A percentile compares a stretch with the other conserved stretches of the same genome.
These are phyloP conservation scores for Patellifolia procumbens DNA, from an alignment of 179 eudicot genomes.

Conservation along the genomic window DNA sequence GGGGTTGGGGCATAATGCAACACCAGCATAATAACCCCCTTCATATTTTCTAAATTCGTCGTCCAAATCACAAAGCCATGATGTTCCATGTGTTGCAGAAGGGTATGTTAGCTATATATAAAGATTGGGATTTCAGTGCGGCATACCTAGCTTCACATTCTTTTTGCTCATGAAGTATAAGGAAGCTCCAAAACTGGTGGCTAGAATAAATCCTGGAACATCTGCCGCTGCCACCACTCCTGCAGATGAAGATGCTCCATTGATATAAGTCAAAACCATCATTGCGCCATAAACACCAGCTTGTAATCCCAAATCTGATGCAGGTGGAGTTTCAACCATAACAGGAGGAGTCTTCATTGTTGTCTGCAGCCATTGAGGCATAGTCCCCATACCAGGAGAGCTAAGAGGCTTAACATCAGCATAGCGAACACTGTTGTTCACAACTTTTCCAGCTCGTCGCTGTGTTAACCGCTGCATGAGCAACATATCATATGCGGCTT, in stretches of 20 bases:
- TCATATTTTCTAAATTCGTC: neutral
- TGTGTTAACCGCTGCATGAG: conserved; percentile 95
- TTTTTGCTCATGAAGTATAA: conserved; percentile 88
- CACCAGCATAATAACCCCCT: neutral
- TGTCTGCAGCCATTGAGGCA: conserved; percentile 85
- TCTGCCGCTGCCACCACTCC: conserved; percentile 72
- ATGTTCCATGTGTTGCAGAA: neutral
- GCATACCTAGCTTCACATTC: conserved; percentile 81
- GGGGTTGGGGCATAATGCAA: neutral
- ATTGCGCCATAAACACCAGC: conserved; percentile 94
- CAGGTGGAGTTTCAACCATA: conserved; percentile 66
- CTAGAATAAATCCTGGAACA: conserved; percentile 89
- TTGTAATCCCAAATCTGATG: conserved; percentile 70
- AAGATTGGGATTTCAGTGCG: conserved; percentile 13
- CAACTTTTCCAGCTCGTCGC: conserved; percentile 92
- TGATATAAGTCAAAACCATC: conserved; percentile 72
- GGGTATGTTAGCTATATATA: neutral
- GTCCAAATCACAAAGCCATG: neutral
- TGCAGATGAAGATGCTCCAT: conserved; percentile 58
- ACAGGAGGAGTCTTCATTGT: conserved; percentile 59
- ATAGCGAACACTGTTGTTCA: conserved; percentile 63
- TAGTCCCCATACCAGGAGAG: conserved; percentile 54
- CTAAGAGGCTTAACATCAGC: conserved; percentile 86
- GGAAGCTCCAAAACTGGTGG: conserved; percentile 93
- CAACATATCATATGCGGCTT: conserved; percentile 98